A percentile compares a stretch with the other conserved stretches of the same genome.
These are phyloP conservation scores for Bipolaris zeicola DNA, from an alignment of 2,329 filamentous ascomycete species.

Conservation along the genomic window DNA sequence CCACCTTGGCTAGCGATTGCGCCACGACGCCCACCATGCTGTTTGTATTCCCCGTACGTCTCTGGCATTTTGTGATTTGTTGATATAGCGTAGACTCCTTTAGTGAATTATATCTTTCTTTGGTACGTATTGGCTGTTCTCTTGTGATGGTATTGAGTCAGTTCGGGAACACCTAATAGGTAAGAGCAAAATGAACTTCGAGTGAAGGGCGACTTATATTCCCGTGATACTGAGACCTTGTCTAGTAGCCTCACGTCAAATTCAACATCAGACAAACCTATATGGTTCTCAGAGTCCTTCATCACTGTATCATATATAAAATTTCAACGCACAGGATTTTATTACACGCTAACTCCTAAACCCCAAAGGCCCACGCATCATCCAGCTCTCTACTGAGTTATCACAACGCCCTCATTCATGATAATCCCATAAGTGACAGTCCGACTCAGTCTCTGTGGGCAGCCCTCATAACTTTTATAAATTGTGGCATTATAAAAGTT, in stretches of 20 bases:
- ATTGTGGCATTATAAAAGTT: constrained; percentile 36
- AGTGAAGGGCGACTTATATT: too few species aligned
- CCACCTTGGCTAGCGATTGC: constrained; percentile 11
- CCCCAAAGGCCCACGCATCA: neutral
- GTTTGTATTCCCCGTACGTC: constrained; percentile 8
- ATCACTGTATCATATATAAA: neutral
- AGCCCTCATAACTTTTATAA: constrained; percentile 23
- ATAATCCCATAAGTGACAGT: constrained; percentile 26
- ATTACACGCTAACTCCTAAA: neutral
- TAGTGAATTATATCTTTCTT: neutral
- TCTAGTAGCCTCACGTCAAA: too few species aligned
- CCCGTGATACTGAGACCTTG: too few species aligned
- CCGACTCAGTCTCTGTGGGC: constrained; percentile 22
- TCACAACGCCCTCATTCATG: constrained; percentile 11
- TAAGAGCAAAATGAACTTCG: too few species aligned
- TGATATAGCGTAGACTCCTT: neutral
- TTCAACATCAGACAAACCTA: too few species aligned
- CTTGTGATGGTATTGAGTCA: too few species aligned
- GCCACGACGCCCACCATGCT: constrained; percentile 15
- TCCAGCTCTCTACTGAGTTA: neutral
- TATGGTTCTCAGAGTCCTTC: too few species aligned
- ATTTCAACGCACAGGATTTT: neutral
- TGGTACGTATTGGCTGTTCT: neutral
- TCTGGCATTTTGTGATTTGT: constrained; percentile 5
- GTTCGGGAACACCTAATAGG: too few species aligned